Evolutionary conservation across 257 asterid species (phyloP), one percentile per base, ranked within the genome.

Genomic region (Lantana camara): DNA sequence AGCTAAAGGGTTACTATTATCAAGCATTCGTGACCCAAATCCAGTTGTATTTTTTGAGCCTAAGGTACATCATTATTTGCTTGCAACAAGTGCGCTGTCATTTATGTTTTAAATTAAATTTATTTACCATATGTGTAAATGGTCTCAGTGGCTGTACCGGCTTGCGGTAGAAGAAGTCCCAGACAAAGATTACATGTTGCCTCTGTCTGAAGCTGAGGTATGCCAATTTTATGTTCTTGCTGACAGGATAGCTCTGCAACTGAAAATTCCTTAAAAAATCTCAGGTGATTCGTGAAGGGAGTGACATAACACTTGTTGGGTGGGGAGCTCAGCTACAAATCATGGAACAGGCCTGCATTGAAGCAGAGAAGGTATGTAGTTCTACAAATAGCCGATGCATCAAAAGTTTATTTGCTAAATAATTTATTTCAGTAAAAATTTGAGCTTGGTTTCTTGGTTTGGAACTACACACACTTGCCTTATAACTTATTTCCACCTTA

Each of bases 81-180:
- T 20, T 12, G 35, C 47, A 29, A 68, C 54, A 56, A 47, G 66
- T 54, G 12, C 29, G 16, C 23, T 66, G 37, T 58, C 57, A 42
- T 61, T 46, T 17, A 32, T 11, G 40, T 35, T 5, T 49, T 38
- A 21, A 37, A 54, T 56, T 32, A 23, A 52, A 13, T 40, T 52
- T 14, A 17, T 20, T 49, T 30, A 48, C 51, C 41, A 34, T 22
- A 29, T 29, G 30, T 66, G 65, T 37, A 38, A 74, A 60, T 79
- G 66, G 67, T 80, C 65, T 62, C 91, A 94, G 97, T 81, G 89
- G 96, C 90, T 94, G 67, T 94, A 94, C 77, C 95, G 99, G 66
- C 84, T 85, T 67, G 95, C 99, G 42, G 99, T 90, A 32, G 99
- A 94, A 84, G 94, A 94, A 71, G 95, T 94, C 53, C 99, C 97